phyloP scores from a whole-genome alignment of 441 rosid genomes.

The Eruca vesicaria region DNA sequence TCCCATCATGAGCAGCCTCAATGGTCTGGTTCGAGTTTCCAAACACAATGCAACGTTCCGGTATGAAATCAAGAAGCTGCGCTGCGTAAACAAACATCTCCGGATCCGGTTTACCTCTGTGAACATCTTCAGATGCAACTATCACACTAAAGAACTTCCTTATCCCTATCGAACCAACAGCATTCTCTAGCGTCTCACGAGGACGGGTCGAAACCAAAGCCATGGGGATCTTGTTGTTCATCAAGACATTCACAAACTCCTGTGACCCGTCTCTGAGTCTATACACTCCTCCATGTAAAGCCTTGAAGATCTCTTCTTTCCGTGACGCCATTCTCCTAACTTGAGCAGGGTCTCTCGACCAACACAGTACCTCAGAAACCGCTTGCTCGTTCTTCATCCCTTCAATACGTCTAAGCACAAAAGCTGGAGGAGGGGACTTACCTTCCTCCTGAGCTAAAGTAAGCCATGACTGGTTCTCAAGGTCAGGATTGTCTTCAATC shows the following conservation, averaged over 20 bases:
- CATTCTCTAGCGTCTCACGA: slow-evolving; percentile 66
- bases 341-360: slow-evolving; percentile 85
- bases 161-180: slow-evolving; percentile 66
- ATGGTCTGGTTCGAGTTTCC: slow-evolving; percentile 91
- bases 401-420: slow-evolving; percentile 63
- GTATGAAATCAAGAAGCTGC: slow-evolving; percentile 83
- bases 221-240: slow-evolving; percentile 90
- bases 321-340: slow-evolving; percentile 73
- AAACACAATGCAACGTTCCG: slow-evolving; percentile 92
- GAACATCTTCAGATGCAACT: slow-evolving; percentile 85
- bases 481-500: slow-evolving; percentile 77
- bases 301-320: slow-evolving; percentile 80
- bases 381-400: slow-evolving; percentile 99
- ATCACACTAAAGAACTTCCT: slow-evolving; percentile 65
- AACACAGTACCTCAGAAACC: slow-evolving; percentile 86
- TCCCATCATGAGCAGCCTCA: slow-evolving; percentile 95
- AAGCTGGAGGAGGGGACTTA: slow-evolving; percentile 76
- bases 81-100: slow-evolving; percentile 92
- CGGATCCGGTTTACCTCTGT: slow-evolving; percentile 92
- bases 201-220: slow-evolving; percentile 96
- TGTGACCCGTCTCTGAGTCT: slow-evolving; percentile 66
- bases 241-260: slow-evolving; percentile 82
- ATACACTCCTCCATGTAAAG: slow-evolving; percentile 77
- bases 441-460: slow-evolving; percentile 89
- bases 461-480: slow-evolving; percentile 86